These are phyloP conservation scores for Streptanthus diversifolius DNA, from an alignment of 345 rosid genomes.

Conservation along the genomic window DNA sequence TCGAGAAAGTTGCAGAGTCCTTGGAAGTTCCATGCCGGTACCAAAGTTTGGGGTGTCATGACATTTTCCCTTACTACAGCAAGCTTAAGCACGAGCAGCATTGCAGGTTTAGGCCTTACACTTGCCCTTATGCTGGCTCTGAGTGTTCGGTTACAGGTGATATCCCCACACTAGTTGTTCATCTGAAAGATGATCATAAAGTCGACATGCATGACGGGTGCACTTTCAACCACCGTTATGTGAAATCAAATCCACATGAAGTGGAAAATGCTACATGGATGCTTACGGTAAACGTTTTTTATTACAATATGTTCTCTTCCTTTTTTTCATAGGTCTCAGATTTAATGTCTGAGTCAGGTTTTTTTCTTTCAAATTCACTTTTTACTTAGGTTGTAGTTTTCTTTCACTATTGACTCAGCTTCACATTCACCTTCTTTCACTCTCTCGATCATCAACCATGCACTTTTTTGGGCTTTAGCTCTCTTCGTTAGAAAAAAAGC, in stretches of 20 bases:
- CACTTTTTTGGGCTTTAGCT: not conserved
- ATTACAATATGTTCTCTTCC: not conserved
- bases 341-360: not conserved
- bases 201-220: slow-evolving; percentile 96
- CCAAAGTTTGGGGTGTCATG: slow-evolving; percentile 71
- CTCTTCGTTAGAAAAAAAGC: not conserved
- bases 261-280: slow-evolving; percentile 97
- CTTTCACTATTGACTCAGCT: not conserved
- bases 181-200: slow-evolving; percentile 83
- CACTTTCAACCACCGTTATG: slow-evolving; percentile 88
- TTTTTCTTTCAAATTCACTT: not conserved
- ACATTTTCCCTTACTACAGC: slow-evolving; percentile 79
- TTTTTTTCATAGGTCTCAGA: not conserved
- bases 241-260: slow-evolving; percentile 79
- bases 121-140: slow-evolving; percentile 89
- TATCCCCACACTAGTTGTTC: slow-evolving; percentile 61
- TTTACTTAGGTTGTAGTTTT: not conserved
- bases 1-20: slow-evolving; percentile 91
- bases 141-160: slow-evolving; percentile 86
- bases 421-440: not conserved
- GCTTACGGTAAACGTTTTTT: slow-evolving; percentile 62
- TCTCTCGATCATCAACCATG: not conserved
- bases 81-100: slow-evolving; percentile 81
- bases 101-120: slow-evolving; percentile 77
- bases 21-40: slow-evolving; percentile 82